Conservation (phyloP, 2,329 filamentous ascomycete genomes). For the Ophiostoma sp. region DNA sequence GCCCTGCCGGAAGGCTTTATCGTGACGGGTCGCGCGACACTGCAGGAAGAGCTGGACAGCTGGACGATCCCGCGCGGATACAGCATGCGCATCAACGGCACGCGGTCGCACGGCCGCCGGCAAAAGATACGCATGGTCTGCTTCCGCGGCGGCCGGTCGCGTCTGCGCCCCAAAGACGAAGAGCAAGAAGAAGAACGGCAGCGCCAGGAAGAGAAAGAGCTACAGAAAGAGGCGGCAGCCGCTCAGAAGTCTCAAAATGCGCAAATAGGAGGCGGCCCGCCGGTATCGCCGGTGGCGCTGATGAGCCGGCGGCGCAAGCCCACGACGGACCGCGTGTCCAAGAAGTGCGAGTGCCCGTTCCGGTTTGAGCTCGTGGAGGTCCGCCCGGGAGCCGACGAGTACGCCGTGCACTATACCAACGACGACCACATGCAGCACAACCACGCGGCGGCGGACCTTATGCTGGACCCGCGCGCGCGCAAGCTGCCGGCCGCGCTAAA, state of each 20-base stretch:
- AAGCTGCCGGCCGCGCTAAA: conserved; percentile 34
- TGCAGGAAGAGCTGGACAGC: conserved; percentile 37
- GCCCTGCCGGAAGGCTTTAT: conserved; percentile 35
- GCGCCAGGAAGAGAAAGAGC: conserved; percentile 28
- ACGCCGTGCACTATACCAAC: conserved; percentile 38
- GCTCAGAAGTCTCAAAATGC: neutral
- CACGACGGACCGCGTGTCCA: conserved; percentile 35
- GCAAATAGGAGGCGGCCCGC: neutral
- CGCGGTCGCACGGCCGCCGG: conserved; percentile 35
- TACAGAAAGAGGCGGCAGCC: conserved; percentile 15
- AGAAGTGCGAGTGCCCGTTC: conserved; percentile 38
- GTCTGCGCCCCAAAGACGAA: conserved; percentile 29
- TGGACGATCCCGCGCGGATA: conserved; percentile 38
- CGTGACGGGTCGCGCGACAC: conserved; percentile 33
- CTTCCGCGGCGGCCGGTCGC: conserved; percentile 37
- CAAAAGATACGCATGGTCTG: conserved; percentile 39
- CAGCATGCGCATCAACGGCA: conserved; percentile 39
- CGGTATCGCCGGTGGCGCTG: neutral
- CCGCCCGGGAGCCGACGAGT: conserved; percentile 34
- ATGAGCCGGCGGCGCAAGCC: conserved; percentile 31
- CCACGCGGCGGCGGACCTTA: conserved; percentile 36
- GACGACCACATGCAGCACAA: conserved; percentile 35
- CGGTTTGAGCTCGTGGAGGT: conserved; percentile 38
- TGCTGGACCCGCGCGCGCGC: conserved; percentile 35
- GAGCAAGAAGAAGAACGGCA: conserved; percentile 25